Conservation (phyloP, 305 asterid genomes). For the Ilex paraguariensis region DNA sequence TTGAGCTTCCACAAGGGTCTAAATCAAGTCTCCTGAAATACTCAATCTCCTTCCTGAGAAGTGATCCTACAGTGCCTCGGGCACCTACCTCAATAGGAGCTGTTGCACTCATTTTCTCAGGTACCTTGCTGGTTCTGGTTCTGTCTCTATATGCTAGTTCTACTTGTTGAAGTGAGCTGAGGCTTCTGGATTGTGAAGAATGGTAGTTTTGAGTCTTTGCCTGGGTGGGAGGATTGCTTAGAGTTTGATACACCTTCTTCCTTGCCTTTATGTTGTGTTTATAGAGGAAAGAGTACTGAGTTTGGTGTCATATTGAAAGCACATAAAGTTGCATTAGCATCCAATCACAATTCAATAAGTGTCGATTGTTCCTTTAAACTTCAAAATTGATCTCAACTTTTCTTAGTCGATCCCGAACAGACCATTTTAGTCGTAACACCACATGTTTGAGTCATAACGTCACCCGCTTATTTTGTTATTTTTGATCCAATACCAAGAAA, state of each 20-base stretch:
- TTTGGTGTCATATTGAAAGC: no score
- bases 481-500: no score
- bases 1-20: not conserved
- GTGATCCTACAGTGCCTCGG: slow-evolving; percentile 3
- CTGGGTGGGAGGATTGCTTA: not conserved
- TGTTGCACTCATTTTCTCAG: not conserved
- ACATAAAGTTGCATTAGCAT: no score
- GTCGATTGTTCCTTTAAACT: no score
- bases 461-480: no score
- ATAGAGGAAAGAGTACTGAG: no score
- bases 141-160: not conserved
- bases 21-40: slow-evolving; percentile 5
- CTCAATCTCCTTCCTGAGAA: slow-evolving; percentile 3
- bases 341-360: no score
- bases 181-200: not conserved
- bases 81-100: slow-evolving; percentile 1
- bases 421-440: not conserved
- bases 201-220: not conserved
- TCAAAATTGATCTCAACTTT: no score
- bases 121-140: not conserved
- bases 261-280: not conserved
- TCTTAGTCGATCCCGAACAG: no score
- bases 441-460: not conserved
- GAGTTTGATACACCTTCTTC: not conserved
- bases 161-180: not conserved